phyloP scores from a whole-genome alignment of 768 basidiomycete species.

The Amanita subjunquillea region DNA sequence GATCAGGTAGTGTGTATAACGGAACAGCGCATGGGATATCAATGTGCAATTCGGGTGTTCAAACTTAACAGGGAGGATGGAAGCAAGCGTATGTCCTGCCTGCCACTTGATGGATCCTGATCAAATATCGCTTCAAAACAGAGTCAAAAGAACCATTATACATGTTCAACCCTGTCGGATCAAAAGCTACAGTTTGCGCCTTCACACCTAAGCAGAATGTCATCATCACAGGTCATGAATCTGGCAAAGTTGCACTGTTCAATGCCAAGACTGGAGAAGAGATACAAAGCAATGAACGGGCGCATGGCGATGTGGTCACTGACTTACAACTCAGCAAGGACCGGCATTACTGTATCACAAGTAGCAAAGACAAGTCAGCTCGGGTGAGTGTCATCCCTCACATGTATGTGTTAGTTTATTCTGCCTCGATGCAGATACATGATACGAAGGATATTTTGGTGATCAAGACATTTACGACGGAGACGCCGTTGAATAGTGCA shows the following conservation, averaged over 20 bases:
- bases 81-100: conserved; percentile 53
- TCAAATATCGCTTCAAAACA: conserved; percentile 18
- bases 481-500: conserved; percentile 93
- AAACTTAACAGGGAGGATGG: conserved; percentile 79
- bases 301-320: conserved; percentile 79
- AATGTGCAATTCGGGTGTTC: conserved; percentile 88
- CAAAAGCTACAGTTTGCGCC: conserved; percentile 94
- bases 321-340: conserved; percentile 89
- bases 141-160: conserved; percentile 67
- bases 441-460: conserved; percentile 82
- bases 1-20: conserved; percentile 85
- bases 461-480: conserved; percentile 88
- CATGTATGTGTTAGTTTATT: neutral
- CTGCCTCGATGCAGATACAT: conserved; percentile 45
- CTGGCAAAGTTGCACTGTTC: conserved; percentile 89
- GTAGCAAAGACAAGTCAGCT: conserved; percentile 94
- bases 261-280: conserved; percentile 85
- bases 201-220: conserved; percentile 72
- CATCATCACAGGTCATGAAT: conserved; percentile 93
- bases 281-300: conserved; percentile 72
- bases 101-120: neutral
- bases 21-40: conserved; percentile 92
- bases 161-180: conserved; percentile 83
- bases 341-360: conserved; percentile 90
- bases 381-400: conserved; percentile 45